Evolutionary conservation across 148 eudicot genomes (phyloP), one percentile per base, ranked within the genome.

Genomic region (Heliamphora exappendiculata): DNA sequence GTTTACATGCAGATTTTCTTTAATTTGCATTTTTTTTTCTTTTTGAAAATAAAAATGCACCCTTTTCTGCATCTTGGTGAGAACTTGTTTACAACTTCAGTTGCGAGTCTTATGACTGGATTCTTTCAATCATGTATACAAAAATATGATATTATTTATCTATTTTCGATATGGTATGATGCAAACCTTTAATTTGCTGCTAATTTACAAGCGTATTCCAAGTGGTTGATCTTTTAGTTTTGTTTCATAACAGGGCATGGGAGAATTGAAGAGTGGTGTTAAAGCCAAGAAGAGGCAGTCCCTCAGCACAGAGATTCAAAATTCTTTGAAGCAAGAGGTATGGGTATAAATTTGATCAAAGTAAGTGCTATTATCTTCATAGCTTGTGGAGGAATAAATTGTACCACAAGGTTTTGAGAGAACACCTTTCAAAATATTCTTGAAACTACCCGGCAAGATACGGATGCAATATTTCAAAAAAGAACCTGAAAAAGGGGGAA

Each of bases 241-340:
- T 69, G 51, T 45, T 64, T 47, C 53, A 3, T 41, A 33, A 50
- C 75, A 74, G 79, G 57, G 49, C 63, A 85, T 83, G 84, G 84
- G 73, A 63, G 55, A 78, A 14, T 1, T 75, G 34, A 80, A 75
- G 78, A 82, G 74, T 16, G 58, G 34, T 70, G 34, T 20, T 67
- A 80, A 81, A 36, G 67, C 42, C 53, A 76, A 73, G 67, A 80
- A 68, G 68, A 79, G 67, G 76, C 86, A 76, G 57, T 68, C 55
- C 11, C 54, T 73, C 24, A 50, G 75, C 28, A 37, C 70, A 17
- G 75, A 81, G 62, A 82, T 78, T 72, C 83, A 83, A 68, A 80
- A 67, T 74, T 49, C 84, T 57, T 44, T 88, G 70, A 82, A 80
- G 76, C 78, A 80, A 37, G 88, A 88, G 88, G 90, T 88, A 78